A percentile compares a stretch with the other conserved stretches of the same genome.
Evolutionary conservation across 768 basidiomycete genomes (phyloP).

Genomic region (Auriscalpium microsporum): DNA sequence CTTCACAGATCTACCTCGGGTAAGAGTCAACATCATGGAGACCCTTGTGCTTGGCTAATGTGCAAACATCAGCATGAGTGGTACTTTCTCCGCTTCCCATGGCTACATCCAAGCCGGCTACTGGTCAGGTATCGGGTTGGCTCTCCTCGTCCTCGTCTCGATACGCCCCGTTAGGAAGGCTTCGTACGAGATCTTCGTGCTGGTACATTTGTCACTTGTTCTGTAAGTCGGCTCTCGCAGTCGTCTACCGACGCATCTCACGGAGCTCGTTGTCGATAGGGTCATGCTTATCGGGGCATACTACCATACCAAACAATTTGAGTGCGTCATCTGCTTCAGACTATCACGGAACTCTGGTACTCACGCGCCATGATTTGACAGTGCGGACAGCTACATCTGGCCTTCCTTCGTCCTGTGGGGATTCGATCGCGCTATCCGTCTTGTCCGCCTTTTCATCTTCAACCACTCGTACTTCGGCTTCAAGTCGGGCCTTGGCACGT

Average conservation of each 20-base stretch:
- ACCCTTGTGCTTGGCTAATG: no score
- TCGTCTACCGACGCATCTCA: neutral
- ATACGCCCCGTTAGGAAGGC: conserved; percentile 38
- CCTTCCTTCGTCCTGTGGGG: conserved; percentile 47
- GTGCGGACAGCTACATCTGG: conserved; percentile 32
- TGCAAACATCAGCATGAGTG: neutral
- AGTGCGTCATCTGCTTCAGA: conserved; percentile 10
- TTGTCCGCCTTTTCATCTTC: conserved; percentile 34
- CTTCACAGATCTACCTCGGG: neutral
- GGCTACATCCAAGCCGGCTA: conserved; percentile 27
- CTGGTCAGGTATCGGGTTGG: conserved; percentile 29
- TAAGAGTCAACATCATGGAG: neutral
- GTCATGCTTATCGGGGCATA: conserved; percentile 25
- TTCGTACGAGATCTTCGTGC: conserved; percentile 45
- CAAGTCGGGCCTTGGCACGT: conserved; percentile 16
- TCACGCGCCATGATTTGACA: neutral
- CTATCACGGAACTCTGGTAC: neutral
- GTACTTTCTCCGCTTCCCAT: neutral
- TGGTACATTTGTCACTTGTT: conserved; percentile 36
- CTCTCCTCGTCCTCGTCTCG: conserved; percentile 38
- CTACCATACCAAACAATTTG: conserved; percentile 19
- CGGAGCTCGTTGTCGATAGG: conserved; percentile 11
- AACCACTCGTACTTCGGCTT: conserved; percentile 35
- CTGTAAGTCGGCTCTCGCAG: conserved; percentile 23
- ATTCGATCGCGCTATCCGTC: conserved; percentile 43